These are phyloP conservation scores for Candida hispaniensis DNA, from an alignment of 805 yeast species.

Conservation along the genomic window DNA sequence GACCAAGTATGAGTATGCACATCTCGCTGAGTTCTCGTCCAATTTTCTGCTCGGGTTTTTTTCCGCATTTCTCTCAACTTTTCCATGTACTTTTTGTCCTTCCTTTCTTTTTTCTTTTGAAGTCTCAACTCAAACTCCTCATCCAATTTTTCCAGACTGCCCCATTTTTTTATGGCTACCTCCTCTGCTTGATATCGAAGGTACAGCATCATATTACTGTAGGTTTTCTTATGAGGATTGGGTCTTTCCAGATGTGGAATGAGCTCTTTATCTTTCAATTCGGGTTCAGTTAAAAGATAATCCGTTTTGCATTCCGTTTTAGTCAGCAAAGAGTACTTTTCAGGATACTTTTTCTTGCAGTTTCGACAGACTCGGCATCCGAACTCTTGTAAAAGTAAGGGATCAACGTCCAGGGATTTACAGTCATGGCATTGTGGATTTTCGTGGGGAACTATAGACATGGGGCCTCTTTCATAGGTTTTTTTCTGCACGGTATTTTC, in stretches of 20 bases:
- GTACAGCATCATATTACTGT: slow-evolving; percentile 85
- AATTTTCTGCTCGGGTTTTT: slow-evolving; percentile 84
- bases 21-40: slow-evolving; percentile 46
- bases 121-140: slow-evolving; percentile 87
- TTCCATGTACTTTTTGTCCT: slow-evolving; percentile 70
- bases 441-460: slow-evolving; percentile 10
- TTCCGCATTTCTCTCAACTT: slow-evolving; percentile 79
- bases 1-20: slow-evolving; percentile 44
- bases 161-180: slow-evolving; percentile 91
- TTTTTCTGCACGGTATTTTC: slow-evolving; percentile 39
- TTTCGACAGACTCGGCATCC: slow-evolving; percentile 64
- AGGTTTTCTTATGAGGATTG: slow-evolving; percentile 85
- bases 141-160: slow-evolving; percentile 77
- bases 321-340: slow-evolving; percentile 81
- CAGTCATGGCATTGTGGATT: slow-evolving; percentile 75
- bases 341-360: slow-evolving; percentile 65
- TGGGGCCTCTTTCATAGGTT: slow-evolving; percentile 20
- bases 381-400: slow-evolving; percentile 57
- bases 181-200: slow-evolving; percentile 88
- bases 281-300: slow-evolving; percentile 88
- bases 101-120: slow-evolving; percentile 53
- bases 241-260: slow-evolving; percentile 77
- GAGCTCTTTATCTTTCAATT: slow-evolving; percentile 56
- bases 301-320: slow-evolving; percentile 94
- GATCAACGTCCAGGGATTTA: slow-evolving; percentile 68